These are phyloP conservation scores for Pseudomonodictys pantanalensis DNA, from an alignment of 495 filamentous ascomycete genomes.

Conservation along the genomic window DNA sequence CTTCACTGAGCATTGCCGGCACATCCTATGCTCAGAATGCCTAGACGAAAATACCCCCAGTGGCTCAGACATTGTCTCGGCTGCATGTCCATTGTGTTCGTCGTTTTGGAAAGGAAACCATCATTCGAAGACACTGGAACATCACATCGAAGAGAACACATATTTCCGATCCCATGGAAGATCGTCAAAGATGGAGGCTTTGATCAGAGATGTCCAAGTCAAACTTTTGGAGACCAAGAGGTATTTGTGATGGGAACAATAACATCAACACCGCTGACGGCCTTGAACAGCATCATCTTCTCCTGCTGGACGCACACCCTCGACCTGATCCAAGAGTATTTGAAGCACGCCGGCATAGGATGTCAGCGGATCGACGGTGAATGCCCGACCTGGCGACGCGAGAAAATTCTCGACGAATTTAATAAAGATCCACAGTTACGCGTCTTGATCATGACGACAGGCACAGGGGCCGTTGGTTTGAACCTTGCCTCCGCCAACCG, in stretches of 20 bases:
- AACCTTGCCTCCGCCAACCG: constrained; percentile 36
- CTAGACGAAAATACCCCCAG: constrained; percentile 11
- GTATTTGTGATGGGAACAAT: too few relatives aligned
- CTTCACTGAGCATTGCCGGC: constrained; percentile 6
- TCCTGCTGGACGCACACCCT: constrained; percentile 19
- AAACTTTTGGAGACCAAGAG: constrained; percentile 4
- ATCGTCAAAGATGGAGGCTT: constrained; percentile 14
- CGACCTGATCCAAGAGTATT: constrained; percentile 6
- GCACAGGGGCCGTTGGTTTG: constrained; percentile 34
- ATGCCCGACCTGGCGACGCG: constrained; percentile 3
- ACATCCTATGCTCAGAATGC: constrained; percentile 16
- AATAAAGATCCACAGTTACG: constrained; percentile 14
- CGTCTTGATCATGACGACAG: constrained; percentile 32
- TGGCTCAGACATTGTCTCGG: neutral
- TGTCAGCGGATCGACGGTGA: constrained; percentile 18
- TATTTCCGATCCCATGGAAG: constrained; percentile 14
- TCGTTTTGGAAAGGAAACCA: neutral
- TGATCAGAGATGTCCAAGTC: constrained; percentile 11
- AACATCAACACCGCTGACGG: too few relatives aligned
- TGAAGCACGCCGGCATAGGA: neutral
- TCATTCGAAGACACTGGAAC: neutral
- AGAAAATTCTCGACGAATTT: constrained; percentile 24
- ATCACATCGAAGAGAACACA: neutral
- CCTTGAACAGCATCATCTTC: constrained; percentile 14
- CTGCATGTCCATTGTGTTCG: constrained; percentile 7